These are phyloP conservation scores for Mycena metata DNA, from an alignment of 768 basidiomycete species.

Conservation along the genomic window DNA sequence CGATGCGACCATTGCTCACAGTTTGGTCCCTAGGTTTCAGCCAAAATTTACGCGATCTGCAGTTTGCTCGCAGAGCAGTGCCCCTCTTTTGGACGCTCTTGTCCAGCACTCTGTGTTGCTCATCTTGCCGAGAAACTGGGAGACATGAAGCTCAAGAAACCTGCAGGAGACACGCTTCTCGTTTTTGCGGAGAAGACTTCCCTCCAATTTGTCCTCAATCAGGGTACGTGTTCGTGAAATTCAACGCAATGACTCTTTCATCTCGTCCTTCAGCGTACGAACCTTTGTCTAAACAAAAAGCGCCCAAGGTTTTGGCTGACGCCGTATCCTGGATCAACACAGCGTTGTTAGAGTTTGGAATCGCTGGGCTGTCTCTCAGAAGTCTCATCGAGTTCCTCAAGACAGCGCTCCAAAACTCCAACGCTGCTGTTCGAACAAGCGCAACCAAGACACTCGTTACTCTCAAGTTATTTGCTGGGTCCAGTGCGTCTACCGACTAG, in stretches of 20 bases:
- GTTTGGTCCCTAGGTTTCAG: slow-evolving; percentile 75
- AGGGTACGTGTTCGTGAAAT: slow-evolving; percentile 68
- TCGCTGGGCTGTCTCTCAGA: slow-evolving; percentile 85
- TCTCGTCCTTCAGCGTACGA: slow-evolving; percentile 79
- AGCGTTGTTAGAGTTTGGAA: slow-evolving; percentile 91
- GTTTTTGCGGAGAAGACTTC: slow-evolving; percentile 93
- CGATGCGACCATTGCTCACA: neutral
- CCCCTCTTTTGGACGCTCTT: slow-evolving; percentile 88
- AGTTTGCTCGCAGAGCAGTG: slow-evolving; percentile 79
- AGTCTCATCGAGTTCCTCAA: slow-evolving; percentile 94
- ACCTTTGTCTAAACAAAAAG: slow-evolving; percentile 93
- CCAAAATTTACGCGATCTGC: slow-evolving; percentile 89
- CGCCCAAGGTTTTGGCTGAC: slow-evolving; percentile 96
- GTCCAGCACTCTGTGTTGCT: slow-evolving; percentile 82
- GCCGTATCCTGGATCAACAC: slow-evolving; percentile 90
- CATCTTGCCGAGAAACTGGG: slow-evolving; percentile 95
- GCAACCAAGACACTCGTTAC: slow-evolving; percentile 95
- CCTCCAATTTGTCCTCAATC: slow-evolving; percentile 92
- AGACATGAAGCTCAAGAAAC: slow-evolving; percentile 96
- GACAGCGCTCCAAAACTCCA: slow-evolving; percentile 88
- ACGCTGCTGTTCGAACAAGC: slow-evolving; percentile 92
- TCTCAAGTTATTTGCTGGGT: slow-evolving; percentile 90
- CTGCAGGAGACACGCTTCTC: slow-evolving; percentile 89
- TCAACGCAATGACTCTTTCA: slow-evolving; percentile 5
- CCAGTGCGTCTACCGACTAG: slow-evolving; percentile 64